Conservation (phyloP, 768 basidiomycete species). For the Leucocoprinus birnbaumii region DNA sequence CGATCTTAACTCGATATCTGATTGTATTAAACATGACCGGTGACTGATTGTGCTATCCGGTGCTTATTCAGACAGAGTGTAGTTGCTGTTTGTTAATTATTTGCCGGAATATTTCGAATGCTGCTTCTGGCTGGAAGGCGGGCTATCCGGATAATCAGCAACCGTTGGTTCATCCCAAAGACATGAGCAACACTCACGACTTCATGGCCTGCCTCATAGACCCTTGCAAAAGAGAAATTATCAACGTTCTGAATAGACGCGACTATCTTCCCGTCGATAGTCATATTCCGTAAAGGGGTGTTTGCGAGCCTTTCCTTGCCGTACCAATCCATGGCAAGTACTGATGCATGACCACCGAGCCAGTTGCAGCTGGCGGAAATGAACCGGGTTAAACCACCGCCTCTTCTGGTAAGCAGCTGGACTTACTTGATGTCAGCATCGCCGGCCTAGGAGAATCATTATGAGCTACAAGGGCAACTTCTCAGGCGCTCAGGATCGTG, state of each 20-base stretch:
- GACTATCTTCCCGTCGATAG: slow-evolving; percentile 46
- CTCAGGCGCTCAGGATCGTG: neutral
- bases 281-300: slow-evolving; percentile 49
- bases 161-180: too few relatives aligned
- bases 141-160: slow-evolving; percentile 35
- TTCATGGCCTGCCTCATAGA: slow-evolving; percentile 60
- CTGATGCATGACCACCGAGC: slow-evolving; percentile 41
- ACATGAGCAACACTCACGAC: slow-evolving; percentile 43
- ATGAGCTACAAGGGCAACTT: slow-evolving; percentile 10
- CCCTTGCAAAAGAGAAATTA: slow-evolving; percentile 68
- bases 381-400: neutral
- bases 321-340: slow-evolving; percentile 43
- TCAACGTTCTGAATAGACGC: slow-evolving; percentile 64
- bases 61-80: slow-evolving; percentile 38
- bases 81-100: slow-evolving; percentile 47
- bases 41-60: neutral
- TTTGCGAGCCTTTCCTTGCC: slow-evolving; percentile 36
- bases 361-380: slow-evolving; percentile 38
- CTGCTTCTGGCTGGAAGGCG: slow-evolving; percentile 57
- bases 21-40: too few relatives aligned
- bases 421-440: slow-evolving; percentile 51
- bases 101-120: slow-evolving; percentile 59
- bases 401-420: neutral
- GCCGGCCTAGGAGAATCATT: slow-evolving; percentile 30
- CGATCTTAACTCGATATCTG: too few relatives aligned